Base-by-base conservation (phyloP, 208 protist species). In the Trypanosoma brucei region DNA sequence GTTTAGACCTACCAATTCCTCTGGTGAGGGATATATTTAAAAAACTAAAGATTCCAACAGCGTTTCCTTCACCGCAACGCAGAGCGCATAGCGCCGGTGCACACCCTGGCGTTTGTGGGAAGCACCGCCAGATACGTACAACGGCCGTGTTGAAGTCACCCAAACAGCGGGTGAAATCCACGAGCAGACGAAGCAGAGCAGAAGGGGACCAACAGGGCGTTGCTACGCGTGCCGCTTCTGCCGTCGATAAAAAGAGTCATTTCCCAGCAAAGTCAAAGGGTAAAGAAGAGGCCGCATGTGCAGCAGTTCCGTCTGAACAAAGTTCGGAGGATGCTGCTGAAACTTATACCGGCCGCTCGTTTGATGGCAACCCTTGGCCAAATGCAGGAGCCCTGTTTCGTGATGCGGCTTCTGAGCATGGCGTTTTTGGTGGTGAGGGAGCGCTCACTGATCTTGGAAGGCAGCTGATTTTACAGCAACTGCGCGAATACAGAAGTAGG, bases 401-500 rank as follows among this genome's bases (percentile, higher is more conserved):
- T 22, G 69, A 76, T 72, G 68, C 62, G n/a, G 49, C 83, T 46
- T 59, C 70, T 4, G 73, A 86, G 35, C 74, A 76, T 35, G 73
- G 68, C 5, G 62, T 65, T 14, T 67, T 76, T 70, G 76, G 76
- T 4, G 62, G 64, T 31, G 64, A 75, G 22, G 56, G 64, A 11
- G 68, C 77, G 22, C 59, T 88, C 35, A 69, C 62, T 3, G 56
- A 83, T 14, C 72, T 92, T 37, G 88, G 85, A 1, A 72, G 78
- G 7, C 81, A 91, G 54, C 60, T 94, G 57, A 70, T 92, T 65
- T 58, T 88, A 48, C 59, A 66, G 45, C 88, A 94, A 64, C 73
- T 83, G 13, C 67, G 59, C 4, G 73, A 80, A 30, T 78, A 81
- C 65, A 74, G 68, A 56, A 7, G 50, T 46, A 50, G 56, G 13